Base-by-base conservation (phyloP, 495 filamentous ascomycete genomes). In the Bryoglossum gracile region DNA sequence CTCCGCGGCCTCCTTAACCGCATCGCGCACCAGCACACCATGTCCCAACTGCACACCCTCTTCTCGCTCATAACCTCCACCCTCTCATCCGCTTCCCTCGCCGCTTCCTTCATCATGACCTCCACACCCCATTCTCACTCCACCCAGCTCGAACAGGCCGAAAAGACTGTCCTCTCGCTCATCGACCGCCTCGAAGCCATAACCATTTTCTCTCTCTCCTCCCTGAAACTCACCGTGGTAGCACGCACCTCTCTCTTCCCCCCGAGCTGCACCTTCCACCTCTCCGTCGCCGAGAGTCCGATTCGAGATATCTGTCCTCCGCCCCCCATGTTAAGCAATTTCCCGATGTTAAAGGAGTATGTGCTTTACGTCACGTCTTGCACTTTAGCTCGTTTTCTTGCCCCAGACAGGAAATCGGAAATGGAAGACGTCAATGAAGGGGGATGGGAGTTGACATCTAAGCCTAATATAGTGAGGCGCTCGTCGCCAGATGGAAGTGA, bases 1-100 rank as follows among this genome's bases (percentile, higher is more conserved):
- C 70, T 92, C 21, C 75, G 79, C 2, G 81, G 83, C 1, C 63
- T 87, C 10, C 62, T 89, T 37, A 77, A 76, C 16, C 75, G 82
- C 40, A 65, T 85, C 25, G 70, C 78, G 34, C 84, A 90, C 58
- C 68, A 75, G 26, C 53, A 61, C 58, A 71, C 54, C 48, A 69
- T 65, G 34, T 68, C 46, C 50, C 57, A 38, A 59, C 58, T 70
- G 16, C 73, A 26, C 56, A 68, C 24, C 48, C 56, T 52, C 58
- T 50, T 84, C 9, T 19, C 43, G 2, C 54, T 66, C 6, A 53
- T 78, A 0, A 62, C 56, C 2, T 48, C 54, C 19, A 62, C 65
- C 3, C 40, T 80, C n/a, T 50, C 55, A 17, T 62, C 66, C 3
- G 72, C 77, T 14, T 63, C 67, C 3, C 49, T 80, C 1, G 36